These are phyloP conservation scores for Tripidium arundinaceum DNA, from an alignment of 202 grass and related monocot genomes.

Conservation along the genomic window DNA sequence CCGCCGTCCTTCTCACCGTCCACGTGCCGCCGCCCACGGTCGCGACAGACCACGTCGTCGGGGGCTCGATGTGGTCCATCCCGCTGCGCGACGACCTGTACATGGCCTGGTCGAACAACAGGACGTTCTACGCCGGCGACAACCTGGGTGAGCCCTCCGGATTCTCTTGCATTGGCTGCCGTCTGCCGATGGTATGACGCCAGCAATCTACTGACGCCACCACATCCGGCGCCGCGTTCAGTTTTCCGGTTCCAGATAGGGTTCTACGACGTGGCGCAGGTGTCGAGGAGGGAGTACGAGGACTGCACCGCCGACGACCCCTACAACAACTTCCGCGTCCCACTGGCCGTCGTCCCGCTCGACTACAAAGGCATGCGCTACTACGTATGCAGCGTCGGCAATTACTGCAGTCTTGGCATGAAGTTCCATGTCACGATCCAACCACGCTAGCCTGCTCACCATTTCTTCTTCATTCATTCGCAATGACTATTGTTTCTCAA, in stretches of 20 bases:
- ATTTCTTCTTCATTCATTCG: background rate
- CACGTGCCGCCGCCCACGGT: background rate
- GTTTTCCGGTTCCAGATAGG: conserved; percentile 58
- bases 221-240: background rate
- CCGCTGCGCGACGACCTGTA: conserved; percentile 35
- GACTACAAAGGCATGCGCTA: conserved; percentile 21
- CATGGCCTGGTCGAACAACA: conserved; percentile 45
- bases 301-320: conserved; percentile 31
- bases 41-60: conserved; percentile 45
- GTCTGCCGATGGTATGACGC: background rate
- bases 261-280: conserved; percentile 60
- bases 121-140: conserved; percentile 38
- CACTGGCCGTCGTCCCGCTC: conserved; percentile 28
- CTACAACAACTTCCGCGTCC: conserved; percentile 16
- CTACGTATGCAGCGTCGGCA: conserved; percentile 46
- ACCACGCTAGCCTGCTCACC: background rate
- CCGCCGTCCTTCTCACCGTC: background rate
- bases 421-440: conserved; percentile 16
- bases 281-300: conserved; percentile 40
- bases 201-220: background rate
- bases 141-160: conserved; percentile 20
- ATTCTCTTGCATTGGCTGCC: background rate
- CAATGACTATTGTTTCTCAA: background rate
- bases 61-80: conserved; percentile 54
- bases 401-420: conserved; percentile 54